Percentiles rank a stretch among this genome's conserved stretches.
Evolutionary conservation across 2,329 filamentous ascomycete genomes (phyloP).

Genomic region (Diaporthe caulivora): DNA sequence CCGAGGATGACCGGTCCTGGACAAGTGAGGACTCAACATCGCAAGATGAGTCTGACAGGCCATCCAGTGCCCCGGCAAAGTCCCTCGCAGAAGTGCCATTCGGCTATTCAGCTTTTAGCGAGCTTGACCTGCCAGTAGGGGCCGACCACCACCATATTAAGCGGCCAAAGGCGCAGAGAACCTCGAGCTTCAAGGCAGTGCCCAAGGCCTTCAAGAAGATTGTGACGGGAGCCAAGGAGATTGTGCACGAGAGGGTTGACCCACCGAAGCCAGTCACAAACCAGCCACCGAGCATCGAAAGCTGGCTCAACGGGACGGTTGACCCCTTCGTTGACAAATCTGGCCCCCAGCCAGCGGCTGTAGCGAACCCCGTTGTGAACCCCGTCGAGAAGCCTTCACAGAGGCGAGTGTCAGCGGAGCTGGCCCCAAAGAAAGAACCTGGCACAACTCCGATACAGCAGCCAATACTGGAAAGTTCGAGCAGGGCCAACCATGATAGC

Average conservation of each 20-base stretch:
- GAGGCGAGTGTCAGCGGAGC: slow-evolving; percentile 45
- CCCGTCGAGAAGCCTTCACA: slow-evolving; percentile 51
- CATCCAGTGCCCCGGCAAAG: slow-evolving; percentile 60
- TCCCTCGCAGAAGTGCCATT: slow-evolving; percentile 72
- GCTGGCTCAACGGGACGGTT: slow-evolving; percentile 72
- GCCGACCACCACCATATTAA: slow-evolving; percentile 59
- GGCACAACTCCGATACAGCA: neutral
- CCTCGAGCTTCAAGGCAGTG: slow-evolving; percentile 69
- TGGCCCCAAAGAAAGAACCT: slow-evolving; percentile 41
- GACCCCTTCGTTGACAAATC: slow-evolving; percentile 70
- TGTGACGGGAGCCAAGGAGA: slow-evolving; percentile 73
- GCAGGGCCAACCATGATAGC: slow-evolving; percentile 33
- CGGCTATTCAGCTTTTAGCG: slow-evolving; percentile 76
- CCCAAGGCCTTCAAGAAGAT: slow-evolving; percentile 76
- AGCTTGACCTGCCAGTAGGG: slow-evolving; percentile 67
- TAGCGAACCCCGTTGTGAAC: slow-evolving; percentile 44
- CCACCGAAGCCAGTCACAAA: slow-evolving; percentile 65
- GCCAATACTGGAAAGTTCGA: neutral
- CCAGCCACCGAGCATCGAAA: slow-evolving; percentile 74
- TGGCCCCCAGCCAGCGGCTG: slow-evolving; percentile 48
- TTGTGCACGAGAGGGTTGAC: slow-evolving; percentile 72
- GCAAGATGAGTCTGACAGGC: slow-evolving; percentile 49
- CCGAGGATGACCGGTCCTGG: slow-evolving; percentile 49
- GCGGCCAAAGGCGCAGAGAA: slow-evolving; percentile 61
- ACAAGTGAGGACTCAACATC: slow-evolving; percentile 43